Conservation (phyloP, 352 stramenopile genomes). For the Thraustochytrium sp. region DNA sequence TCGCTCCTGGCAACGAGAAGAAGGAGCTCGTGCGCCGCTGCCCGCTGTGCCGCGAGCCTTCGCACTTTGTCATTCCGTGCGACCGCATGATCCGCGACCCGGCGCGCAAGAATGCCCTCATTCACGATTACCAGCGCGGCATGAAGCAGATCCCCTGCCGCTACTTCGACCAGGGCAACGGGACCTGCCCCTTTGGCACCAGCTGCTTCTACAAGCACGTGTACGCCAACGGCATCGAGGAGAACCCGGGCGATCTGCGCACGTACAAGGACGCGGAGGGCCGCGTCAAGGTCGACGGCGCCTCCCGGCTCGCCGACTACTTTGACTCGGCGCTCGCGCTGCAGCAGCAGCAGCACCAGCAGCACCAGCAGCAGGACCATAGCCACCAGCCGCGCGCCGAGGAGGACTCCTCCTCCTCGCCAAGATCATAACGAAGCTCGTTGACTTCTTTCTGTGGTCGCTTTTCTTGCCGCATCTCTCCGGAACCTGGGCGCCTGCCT, state of each 20-base stretch:
- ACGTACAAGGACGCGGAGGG: constrained; percentile 65
- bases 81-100: constrained; percentile 66
- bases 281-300: not conserved
- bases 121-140: constrained; percentile 66
- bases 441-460: not conserved
- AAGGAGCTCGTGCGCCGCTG: constrained; percentile 65
- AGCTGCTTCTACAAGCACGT: constrained; percentile 76
- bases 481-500: no score
- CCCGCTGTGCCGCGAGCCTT: constrained; percentile 68
- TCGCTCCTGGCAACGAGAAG: constrained; percentile 59
- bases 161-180: constrained; percentile 71
- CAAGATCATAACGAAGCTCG: not conserved
- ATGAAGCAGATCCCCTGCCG: constrained; percentile 67
- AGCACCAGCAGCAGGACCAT: not conserved
- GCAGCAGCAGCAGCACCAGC: not conserved
- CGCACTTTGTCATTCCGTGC: constrained; percentile 71
- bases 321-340: constrained; percentile 9
- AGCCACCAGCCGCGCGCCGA: not conserved
- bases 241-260: constrained; percentile 61
- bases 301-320: constrained; percentile 15
- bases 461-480: no score
- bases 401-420: not conserved
- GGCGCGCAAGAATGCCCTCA: constrained; percentile 63
- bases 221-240: constrained; percentile 60
- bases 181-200: constrained; percentile 71